Percentiles rank a stretch among this genome's conserved stretches.
phyloP scores from a whole-genome alignment of 805 yeast species.

The Kregervanrija pseudodelftensis region DNA sequence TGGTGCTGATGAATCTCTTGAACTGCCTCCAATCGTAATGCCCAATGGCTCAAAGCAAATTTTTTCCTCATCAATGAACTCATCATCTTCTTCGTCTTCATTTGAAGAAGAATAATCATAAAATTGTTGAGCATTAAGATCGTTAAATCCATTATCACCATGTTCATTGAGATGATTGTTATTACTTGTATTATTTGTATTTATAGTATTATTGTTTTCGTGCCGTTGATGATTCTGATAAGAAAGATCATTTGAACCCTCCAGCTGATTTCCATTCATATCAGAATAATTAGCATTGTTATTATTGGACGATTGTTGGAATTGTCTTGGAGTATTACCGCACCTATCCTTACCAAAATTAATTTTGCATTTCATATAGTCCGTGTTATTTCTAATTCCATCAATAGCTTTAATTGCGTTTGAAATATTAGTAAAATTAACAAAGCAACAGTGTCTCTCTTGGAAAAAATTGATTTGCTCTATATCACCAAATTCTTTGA shows the following conservation, averaged over 20 bases:
- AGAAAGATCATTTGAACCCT: too few species aligned
- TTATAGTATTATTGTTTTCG: not conserved
- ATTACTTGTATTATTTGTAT: not conserved
- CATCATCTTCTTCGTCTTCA: conserved; percentile 9
- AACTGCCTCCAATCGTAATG: conserved; percentile 4
- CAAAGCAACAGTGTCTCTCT: conserved; percentile 83
- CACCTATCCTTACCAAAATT: conserved; percentile 94
- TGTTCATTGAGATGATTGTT: not conserved
- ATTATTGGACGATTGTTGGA: conserved; percentile 17
- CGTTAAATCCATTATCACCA: not conserved
- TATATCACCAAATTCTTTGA: conserved; percentile 82
- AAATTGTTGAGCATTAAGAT: conserved; percentile 15
- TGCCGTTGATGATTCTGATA: not conserved
- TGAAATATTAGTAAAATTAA: conserved; percentile 84
- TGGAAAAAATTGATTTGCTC: conserved; percentile 88
- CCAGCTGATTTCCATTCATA: not conserved
- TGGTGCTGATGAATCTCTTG: too few species aligned
- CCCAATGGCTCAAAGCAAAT: conserved; percentile 14
- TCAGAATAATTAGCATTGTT: not conserved
- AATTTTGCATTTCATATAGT: conserved; percentile 66
- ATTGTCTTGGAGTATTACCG: conserved; percentile 86
- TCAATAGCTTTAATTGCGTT: conserved; percentile 90
- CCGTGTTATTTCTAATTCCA: conserved; percentile 71
- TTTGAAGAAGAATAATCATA: conserved; percentile 17
- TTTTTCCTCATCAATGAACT: conserved; percentile 10